A percentile compares a stretch with the other conserved stretches of the same genome.
These are phyloP conservation scores for Lentinula detonsa DNA, from an alignment of 768 basidiomycete genomes.

Conservation along the genomic window DNA sequence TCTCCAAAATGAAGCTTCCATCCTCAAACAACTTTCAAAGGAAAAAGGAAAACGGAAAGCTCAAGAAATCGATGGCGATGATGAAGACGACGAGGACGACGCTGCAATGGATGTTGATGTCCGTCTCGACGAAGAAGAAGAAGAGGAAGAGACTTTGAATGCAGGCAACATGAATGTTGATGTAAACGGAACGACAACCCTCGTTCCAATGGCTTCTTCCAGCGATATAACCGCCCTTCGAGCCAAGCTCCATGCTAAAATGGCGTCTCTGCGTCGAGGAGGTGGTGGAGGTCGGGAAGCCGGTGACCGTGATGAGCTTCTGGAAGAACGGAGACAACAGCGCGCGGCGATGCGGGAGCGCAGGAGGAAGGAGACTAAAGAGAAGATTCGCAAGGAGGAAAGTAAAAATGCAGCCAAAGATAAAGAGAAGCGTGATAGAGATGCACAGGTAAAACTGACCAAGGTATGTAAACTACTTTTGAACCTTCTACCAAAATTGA, in stretches of 20 bases:
- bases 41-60: constrained; percentile 17
- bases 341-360: constrained; percentile 81
- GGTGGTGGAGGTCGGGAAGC: constrained; percentile 32
- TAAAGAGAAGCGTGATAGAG: constrained; percentile 36
- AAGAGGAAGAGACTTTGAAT: constrained; percentile 14
- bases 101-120: constrained; percentile 18
- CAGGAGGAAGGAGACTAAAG: constrained; percentile 79
- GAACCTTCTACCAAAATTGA: not conserved
- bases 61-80: constrained; percentile 12
- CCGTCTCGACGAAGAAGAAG: constrained; percentile 10
- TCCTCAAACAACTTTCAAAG: not conserved
- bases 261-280: constrained; percentile 58
- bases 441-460: constrained; percentile 34
- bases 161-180: constrained; percentile 47
- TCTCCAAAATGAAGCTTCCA: constrained; percentile 52
- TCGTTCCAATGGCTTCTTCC: constrained; percentile 59
- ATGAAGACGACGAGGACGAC: constrained; percentile 29
- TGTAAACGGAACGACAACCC: constrained; percentile 29
- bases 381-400: constrained; percentile 66
- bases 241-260: constrained; percentile 70
- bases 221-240: constrained; percentile 61
- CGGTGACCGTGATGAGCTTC: constrained; percentile 69
- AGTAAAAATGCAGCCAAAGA: constrained; percentile 50
- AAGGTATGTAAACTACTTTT: constrained; percentile 39
- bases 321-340: constrained; percentile 74